Conservation (phyloP, 257 asterid genomes). For the Ophiorrhiza pumila region DNA sequence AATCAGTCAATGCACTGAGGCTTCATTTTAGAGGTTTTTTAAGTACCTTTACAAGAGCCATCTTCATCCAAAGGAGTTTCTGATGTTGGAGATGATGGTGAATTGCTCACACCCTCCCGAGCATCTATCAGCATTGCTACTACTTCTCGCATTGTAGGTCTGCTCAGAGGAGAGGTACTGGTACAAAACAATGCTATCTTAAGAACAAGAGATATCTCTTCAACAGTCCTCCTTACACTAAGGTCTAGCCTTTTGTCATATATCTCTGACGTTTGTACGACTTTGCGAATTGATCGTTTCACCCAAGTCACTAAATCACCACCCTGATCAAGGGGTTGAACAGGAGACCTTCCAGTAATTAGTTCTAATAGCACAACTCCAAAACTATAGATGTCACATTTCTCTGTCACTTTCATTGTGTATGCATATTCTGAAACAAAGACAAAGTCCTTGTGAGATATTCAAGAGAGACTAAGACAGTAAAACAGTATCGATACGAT, state of each 20-base stretch:
- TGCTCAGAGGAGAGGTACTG: conserved; percentile 63
- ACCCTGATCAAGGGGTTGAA: conserved; percentile 78
- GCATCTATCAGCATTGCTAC: conserved; percentile 66
- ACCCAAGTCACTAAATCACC: conserved; percentile 80
- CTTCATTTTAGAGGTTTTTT: neutral
- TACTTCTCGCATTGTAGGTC: conserved; percentile 87
- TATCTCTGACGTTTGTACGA: conserved; percentile 37
- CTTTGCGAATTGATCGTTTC: conserved; percentile 48
- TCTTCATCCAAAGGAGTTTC: conserved; percentile 63
- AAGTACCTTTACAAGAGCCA: conserved; percentile 31
- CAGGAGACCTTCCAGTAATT: conserved; percentile 76
- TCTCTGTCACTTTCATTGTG: conserved; percentile 93
- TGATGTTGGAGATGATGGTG: conserved; percentile 58
- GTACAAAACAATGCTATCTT: conserved; percentile 84
- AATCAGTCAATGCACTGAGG: neutral
- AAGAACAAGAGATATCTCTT: conserved; percentile 76
- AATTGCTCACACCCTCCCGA: conserved; percentile 41
- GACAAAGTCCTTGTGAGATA: neutral
- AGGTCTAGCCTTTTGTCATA: conserved; percentile 66
- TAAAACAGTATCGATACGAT: too few species aligned
- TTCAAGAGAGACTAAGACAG: too few species aligned
- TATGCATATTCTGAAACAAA: conserved; percentile 73
- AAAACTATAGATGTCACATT: conserved; percentile 78
- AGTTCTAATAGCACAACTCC: conserved; percentile 81
- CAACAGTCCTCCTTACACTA: conserved; percentile 37